A percentile compares a stretch with the other conserved stretches of the same genome.
phyloP scores from a whole-genome alignment of 176 grass and related monocot species.

The Bolboschoenus planiculmis region DNA sequence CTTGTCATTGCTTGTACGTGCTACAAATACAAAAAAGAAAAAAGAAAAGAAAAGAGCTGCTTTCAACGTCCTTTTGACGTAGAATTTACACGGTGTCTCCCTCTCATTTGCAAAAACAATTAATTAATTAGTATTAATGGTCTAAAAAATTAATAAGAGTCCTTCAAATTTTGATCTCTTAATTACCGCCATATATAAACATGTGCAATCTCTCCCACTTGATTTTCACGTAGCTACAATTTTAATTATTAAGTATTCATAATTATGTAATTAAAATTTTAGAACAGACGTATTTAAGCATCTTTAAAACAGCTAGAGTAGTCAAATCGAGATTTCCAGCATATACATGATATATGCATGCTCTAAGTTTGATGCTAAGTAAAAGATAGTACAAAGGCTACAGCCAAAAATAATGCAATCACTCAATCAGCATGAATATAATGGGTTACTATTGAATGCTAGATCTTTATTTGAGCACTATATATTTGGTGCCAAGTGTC shows the following conservation, averaged over 20 bases:
- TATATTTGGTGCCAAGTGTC: not conserved
- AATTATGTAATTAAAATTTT: not conserved
- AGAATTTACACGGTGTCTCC: not conserved
- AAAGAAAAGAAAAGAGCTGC: not conserved
- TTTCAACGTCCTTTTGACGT: not conserved
- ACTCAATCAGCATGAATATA: not conserved
- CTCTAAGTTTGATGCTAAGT: not conserved
- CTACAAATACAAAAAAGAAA: not conserved
- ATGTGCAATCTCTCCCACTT: not conserved
- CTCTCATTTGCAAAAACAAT: not conserved
- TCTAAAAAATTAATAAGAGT: not conserved
- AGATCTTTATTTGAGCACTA: not conserved
- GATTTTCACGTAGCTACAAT: not conserved
- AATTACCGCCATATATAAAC: no score
- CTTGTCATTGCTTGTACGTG: not conserved
- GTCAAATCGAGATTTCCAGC: not conserved
- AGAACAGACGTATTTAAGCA: not conserved
- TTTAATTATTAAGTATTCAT: not conserved
- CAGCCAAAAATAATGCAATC: constrained; percentile 3
- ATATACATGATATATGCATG: not conserved
- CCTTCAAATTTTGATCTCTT: no score
- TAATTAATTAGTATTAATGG: not conserved
- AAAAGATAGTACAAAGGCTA: not conserved
- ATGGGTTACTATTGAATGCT: not conserved
- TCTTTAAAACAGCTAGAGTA: not conserved